Percentiles rank a stretch among this genome's conserved stretches.
Evolutionary conservation across 2,329 filamentous ascomycete genomes (phyloP).

Genomic region (Fusarium dimerum): DNA sequence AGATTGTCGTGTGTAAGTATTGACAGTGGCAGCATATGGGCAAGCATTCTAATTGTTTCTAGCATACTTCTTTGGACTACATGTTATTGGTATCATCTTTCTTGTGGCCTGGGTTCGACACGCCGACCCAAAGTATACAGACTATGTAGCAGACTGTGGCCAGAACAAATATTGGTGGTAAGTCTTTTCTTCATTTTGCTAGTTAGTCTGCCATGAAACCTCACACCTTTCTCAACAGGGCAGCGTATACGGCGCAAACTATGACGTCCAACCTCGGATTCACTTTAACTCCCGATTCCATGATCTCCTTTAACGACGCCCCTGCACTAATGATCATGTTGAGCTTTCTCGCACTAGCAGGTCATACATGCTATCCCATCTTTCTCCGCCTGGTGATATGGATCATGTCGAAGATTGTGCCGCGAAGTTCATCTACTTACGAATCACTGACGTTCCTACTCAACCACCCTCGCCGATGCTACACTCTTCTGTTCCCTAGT

Average conservation of each 20-base stretch:
- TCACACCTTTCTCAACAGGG: slow-evolving; percentile 35
- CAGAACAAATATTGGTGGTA: slow-evolving; percentile 51
- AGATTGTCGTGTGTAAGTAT: slow-evolving; percentile 42
- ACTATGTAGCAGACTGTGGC: slow-evolving; percentile 41
- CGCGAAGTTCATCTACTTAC: slow-evolving; percentile 38
- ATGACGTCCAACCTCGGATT: slow-evolving; percentile 56
- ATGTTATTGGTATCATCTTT: slow-evolving; percentile 49
- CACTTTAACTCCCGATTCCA: slow-evolving; percentile 56
- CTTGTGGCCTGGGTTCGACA: slow-evolving; percentile 50
- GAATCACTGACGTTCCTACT: slow-evolving; percentile 58
- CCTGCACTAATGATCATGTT: slow-evolving; percentile 47
- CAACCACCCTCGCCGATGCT: slow-evolving; percentile 63
- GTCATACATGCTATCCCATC: slow-evolving; percentile 59
- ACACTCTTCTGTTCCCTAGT: slow-evolving; percentile 62
- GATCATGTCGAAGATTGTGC: slow-evolving; percentile 49
- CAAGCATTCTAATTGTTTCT: neutral
- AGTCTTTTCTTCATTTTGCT: slow-evolving; percentile 16
- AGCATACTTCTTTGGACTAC: slow-evolving; percentile 48
- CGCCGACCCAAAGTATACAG: slow-evolving; percentile 40
- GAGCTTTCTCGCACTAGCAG: slow-evolving; percentile 50
- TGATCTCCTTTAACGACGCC: slow-evolving; percentile 50
- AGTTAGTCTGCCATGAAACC: neutral
- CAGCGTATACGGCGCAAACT: slow-evolving; percentile 51
- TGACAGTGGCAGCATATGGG: too few relatives aligned
- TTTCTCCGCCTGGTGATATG: slow-evolving; percentile 61